Evolutionary conservation across 1,284 basidiomycete species (phyloP).

Genomic region (Mixia osmundae): DNA sequence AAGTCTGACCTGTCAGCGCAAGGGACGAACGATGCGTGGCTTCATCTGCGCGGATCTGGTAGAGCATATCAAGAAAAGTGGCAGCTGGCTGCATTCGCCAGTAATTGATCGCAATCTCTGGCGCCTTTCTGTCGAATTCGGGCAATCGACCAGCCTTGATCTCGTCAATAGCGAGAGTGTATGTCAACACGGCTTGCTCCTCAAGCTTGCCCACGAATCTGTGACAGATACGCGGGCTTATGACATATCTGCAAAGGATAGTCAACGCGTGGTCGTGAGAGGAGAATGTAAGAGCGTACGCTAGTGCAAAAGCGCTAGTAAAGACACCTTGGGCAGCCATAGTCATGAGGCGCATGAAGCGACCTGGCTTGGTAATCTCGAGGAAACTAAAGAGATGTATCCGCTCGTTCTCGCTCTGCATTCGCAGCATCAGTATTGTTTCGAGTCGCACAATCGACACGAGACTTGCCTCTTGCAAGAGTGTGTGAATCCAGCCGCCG

Average conservation of each 20-base stretch:
- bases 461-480: conserved; percentile 5
- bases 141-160: conserved; percentile 65
- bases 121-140: conserved; percentile 36
- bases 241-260: conserved; percentile 8
- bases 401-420: conserved; percentile 79
- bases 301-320: conserved; percentile 22
- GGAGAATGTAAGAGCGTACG: conserved; percentile 76
- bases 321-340: conserved; percentile 46
- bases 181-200: conserved; percentile 53
- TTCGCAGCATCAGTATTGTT: conserved; percentile 27
- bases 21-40: conserved; percentile 64
- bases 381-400: conserved; percentile 59
- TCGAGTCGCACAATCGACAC: conserved; percentile 4
- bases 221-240: conserved; percentile 48
- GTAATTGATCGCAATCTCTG: conserved; percentile 15
- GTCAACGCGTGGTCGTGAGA: conserved; percentile 27
- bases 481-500: conserved; percentile 60
- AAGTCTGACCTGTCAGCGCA: not conserved
- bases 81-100: conserved; percentile 35
- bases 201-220: conserved; percentile 88
- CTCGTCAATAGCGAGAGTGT: conserved; percentile 33
- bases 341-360: conserved; percentile 53
- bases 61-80: conserved; percentile 62
- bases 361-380: conserved; percentile 51
- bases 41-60: conserved; percentile 79